These are phyloP conservation scores for Adiantum capillusveneris DNA, from an alignment of 75 land plant species.

Conservation along the genomic window DNA sequence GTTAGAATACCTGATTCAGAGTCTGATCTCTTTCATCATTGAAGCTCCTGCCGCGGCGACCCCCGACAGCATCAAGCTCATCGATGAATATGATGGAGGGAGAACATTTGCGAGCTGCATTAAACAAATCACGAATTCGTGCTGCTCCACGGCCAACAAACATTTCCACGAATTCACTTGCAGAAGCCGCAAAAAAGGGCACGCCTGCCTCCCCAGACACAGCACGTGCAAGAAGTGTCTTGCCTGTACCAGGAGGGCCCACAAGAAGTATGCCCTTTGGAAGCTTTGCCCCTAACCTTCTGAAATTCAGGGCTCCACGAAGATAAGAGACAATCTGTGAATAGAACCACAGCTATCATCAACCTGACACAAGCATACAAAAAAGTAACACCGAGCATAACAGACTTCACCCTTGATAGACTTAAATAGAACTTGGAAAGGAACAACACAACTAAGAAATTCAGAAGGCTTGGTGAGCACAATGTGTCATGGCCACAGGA, in stretches of 20 bases:
- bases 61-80: slow-evolving; percentile 99
- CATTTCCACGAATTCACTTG: slow-evolving; percentile 97
- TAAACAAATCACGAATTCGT: slow-evolving; percentile 86
- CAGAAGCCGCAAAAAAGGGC: slow-evolving; percentile 91
- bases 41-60: slow-evolving; percentile 80
- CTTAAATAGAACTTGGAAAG: too few relatives aligned
- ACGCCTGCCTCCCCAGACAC: slow-evolving; percentile 98
- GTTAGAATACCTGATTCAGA: slow-evolving; percentile 62
- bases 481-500: too few relatives aligned
- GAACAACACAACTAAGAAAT: too few relatives aligned
- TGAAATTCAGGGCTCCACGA: slow-evolving; percentile 70
- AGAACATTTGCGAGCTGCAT: slow-evolving; percentile 62
- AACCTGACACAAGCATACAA: slow-evolving; percentile 2
- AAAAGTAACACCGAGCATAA: too few relatives aligned
- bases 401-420: too few relatives aligned
- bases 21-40: slow-evolving; percentile 98
- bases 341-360: too few relatives aligned
- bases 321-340: slow-evolving; percentile 83
- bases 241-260: slow-evolving; percentile 98
- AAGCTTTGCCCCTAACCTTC: slow-evolving; percentile 80
- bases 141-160: slow-evolving; percentile 99
- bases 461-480: too few relatives aligned
- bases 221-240: slow-evolving; percentile 92
- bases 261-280: slow-evolving; percentile 89
- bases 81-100: slow-evolving; percentile 97